phyloP scores from a whole-genome alignment of 768 basidiomycete genomes.

The Pholiota molesta region DNA sequence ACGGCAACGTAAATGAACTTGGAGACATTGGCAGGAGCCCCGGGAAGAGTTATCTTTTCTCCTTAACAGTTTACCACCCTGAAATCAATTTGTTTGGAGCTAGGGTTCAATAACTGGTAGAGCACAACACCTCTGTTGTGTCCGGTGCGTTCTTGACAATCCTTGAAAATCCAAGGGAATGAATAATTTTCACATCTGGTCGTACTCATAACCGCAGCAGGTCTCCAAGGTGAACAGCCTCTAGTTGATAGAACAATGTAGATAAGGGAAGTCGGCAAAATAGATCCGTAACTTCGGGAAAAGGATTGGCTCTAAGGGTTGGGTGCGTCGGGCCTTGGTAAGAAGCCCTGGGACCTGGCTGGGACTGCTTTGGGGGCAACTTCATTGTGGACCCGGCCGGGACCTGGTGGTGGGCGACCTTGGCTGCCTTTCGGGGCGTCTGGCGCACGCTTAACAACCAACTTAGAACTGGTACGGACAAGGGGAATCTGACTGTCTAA shows the following conservation, averaged over 20 bases:
- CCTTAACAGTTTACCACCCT: constrained; percentile 73
- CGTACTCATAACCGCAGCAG: constrained; percentile 81
- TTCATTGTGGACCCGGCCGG: constrained; percentile 31
- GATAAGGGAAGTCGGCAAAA: too few species aligned
- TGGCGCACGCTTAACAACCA: constrained; percentile 24
- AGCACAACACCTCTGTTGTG: constrained; percentile 71
- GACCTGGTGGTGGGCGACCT: constrained; percentile 30
- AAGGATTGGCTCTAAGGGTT: constrained; percentile 41
- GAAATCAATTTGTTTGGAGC: constrained; percentile 77
- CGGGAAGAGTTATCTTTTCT: constrained; percentile 82
- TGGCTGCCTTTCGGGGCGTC: constrained; percentile 26
- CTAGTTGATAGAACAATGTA: constrained; percentile 62
- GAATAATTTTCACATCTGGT: constrained; percentile 70
- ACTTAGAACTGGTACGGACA: constrained; percentile 56
- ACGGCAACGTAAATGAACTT: constrained; percentile 73
- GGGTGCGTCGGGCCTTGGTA: constrained; percentile 38
- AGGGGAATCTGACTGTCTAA: constrained; percentile 85
- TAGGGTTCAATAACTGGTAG: constrained; percentile 74
- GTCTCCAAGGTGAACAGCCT: constrained; percentile 84
- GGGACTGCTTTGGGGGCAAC: constrained; percentile 36
- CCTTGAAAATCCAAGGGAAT: constrained; percentile 80
- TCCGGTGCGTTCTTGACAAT: constrained; percentile 71
- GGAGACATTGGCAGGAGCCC: constrained; percentile 67
- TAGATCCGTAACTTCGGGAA: constrained; percentile 63
- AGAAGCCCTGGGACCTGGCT: constrained; percentile 33